Evolutionary conservation across 495 filamentous ascomycete genomes (phyloP), one percentile per base, ranked within the genome.

Genomic region (Hypoxylon lienhwacheense): DNA sequence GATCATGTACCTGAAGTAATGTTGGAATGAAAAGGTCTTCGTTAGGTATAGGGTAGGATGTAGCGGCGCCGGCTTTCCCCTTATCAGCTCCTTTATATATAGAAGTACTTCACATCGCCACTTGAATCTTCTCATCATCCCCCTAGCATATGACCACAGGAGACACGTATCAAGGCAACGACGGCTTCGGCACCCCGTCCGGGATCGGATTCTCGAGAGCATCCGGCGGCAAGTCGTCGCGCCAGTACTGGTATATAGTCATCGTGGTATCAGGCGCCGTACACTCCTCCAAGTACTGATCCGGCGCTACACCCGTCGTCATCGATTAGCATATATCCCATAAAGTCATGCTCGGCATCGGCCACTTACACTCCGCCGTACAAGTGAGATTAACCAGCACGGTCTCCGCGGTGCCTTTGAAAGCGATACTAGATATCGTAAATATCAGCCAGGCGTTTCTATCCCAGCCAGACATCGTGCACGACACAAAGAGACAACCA

Each of bases 221-320:
- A 40, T 40, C 36, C 24, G 36, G 36, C 11, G 20, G 20, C 15
- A 40, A 25, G 20, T 40, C 20, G 7, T 40, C 36, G 3, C 20
- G 36, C 36, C 36, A 40, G 20, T 25, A 40, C 11, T 40, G 36
- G 12, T 40, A 40, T 40, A 40, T 40, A n/a, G 20, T 14, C 6
- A 40, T 10, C 21, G 11, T 12, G n/a, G 11, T 40, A 7, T n/a
- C 20, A 17, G 36, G 20, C 19, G 36, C 20, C 0, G n/a, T 40
- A 6, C 20, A 25, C 20, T 40, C 36, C 7, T 40, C 36, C 3
- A 22, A 6, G 20, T 21, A 40, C 24, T 40, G 36, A 8, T 22
- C 36, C 20, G 36, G 15, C 7, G 36, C 36, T 40, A 40, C 21
- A 40, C 7, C n/a, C n/a, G n/a, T n/a, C n/a, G n/a, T n/a, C n/a